Evolutionary conservation across 2,329 filamentous ascomycete species (phyloP).

Genomic region (Diplodia corticola): DNA sequence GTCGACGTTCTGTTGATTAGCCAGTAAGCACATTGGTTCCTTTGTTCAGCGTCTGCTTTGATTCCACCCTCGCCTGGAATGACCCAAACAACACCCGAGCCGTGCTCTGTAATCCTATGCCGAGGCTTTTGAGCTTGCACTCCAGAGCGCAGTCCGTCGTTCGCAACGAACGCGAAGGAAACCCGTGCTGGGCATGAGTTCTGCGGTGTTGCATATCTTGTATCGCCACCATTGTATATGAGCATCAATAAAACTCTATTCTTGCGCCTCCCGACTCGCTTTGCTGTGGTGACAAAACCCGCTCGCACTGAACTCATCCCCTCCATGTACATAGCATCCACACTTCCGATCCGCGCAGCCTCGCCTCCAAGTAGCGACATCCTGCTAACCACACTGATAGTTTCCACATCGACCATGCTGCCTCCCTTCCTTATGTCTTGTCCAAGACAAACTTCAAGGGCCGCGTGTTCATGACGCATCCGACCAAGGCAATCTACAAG

Average conservation of each 20-base stretch:
- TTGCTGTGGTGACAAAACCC: constrained; percentile 20
- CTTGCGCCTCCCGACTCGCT: constrained; percentile 16
- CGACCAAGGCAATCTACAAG: constrained; percentile 99
- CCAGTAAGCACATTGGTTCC: constrained; percentile 74
- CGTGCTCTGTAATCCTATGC: neutral
- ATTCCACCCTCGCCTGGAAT: constrained; percentile 4
- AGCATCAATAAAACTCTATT: constrained; percentile 24
- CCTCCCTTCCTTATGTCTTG: constrained; percentile 94
- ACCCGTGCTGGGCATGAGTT: constrained; percentile 10
- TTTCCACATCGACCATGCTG: constrained; percentile 99
- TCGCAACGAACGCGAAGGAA: constrained; percentile 4
- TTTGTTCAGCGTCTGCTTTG: constrained; percentile 23
- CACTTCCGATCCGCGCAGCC: neutral
- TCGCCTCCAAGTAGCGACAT: neutral
- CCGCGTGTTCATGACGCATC: constrained; percentile 98
- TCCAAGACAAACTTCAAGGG: constrained; percentile 98
- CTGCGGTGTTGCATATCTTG: constrained; percentile 15
- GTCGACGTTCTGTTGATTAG: constrained; percentile 97
- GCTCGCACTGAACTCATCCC: constrained; percentile 17
- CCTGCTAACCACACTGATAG: constrained; percentile 48
- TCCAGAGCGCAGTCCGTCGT: neutral
- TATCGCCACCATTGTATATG: constrained; percentile 24
- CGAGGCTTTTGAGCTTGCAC: neutral
- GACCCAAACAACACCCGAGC: neutral
- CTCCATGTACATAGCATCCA: constrained; percentile 20